Base-by-base conservation (phyloP, 2,329 filamentous ascomycete species). In the Lecanosticta acicola region DNA sequence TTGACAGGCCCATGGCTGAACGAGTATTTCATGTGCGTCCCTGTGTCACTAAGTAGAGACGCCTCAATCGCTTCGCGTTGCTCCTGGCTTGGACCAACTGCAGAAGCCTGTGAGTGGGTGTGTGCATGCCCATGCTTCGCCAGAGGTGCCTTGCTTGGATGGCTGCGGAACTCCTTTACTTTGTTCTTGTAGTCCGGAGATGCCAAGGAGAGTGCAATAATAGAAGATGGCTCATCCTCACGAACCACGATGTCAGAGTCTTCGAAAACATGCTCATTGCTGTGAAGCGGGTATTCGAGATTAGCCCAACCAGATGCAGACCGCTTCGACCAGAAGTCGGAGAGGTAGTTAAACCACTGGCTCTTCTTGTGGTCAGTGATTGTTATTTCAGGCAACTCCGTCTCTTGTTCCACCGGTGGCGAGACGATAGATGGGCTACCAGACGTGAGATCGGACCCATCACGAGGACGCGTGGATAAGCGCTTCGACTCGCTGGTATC, bases 301-400 rank as follows among this genome's bases (percentile, higher is more conserved):
- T 85, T 80, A 4, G 85, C 79, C 93, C 93, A 98, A 32, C 91
- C 90, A 65, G 89, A 96, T 18, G 94, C 88, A 39, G 93, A 97
- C 43, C 93, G 81, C 68, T 98, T 94, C 2, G 93, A 94, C 93
- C 93, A 98, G 67, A 98, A 98, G 60, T 91, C 96, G 13, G 89
- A 93, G 37, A 98, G 76, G 72, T 96, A 89, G 63, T 94, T 95
- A 80, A 98, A 85, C 54, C 97, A 73, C 37, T 89, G 96, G 46
- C 83, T 90, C 66, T 91, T 93, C 62, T 96, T 88, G 61, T 97
- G 88, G 60, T 88, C 95, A 1, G 89, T 88, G 10, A 98, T 76
- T 57, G 94, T 88, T 8, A 86, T 68, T 42, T 81, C 81, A 40
- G 76, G 66, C 26, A 74, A 71, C 11, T 46, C 32, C 11, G 53